Evolutionary conservation across 2,329 filamentous ascomycete genomes (phyloP), one percentile per base, ranked within the genome.

Genomic region (Colletotrichum trifolii): DNA sequence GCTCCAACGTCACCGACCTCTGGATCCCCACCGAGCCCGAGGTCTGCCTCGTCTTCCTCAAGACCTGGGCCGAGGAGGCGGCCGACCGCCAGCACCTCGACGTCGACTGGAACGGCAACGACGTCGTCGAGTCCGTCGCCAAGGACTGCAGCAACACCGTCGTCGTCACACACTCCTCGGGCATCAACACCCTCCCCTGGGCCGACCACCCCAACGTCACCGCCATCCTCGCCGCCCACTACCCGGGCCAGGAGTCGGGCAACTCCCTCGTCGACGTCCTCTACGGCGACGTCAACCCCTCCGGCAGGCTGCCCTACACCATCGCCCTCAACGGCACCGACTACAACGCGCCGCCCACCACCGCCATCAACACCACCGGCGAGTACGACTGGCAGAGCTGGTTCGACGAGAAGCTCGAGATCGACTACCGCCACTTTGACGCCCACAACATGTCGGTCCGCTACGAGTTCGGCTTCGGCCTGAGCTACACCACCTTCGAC

Each of bases 211-310:
- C 87, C 0, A 83, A 87, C 2, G 86, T 93, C 68, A 90, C 89
- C 69, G 86, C 87, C 12, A 85, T 93, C 2, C 74, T 93, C 25
- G 83, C 89, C 45, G 90, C 90, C 17, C 89, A 92, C 73, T 82
- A 93, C 2, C 91, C 91, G 0, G 90, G 90, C 1, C 89, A 93
- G 71, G 90, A 92, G 76, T 89, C 89, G 10, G 91, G 91, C 36
- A 82, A 88, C 67, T 89, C 89, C 0, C 79, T 93, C 6, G 84
- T 85, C 35, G 87, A 91, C 69, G 78, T 93, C 40, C 79, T 93
- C 1, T 93, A 88, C 71, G 91, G 91, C 58, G 86, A 89, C 53
- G 84, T 86, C 60, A 89, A 87, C 38, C 90, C 90, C 4, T 89
- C 87, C 66, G 91, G 90, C 33, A 89, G 90, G 68, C 79, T 93